Evolutionary conservation across 768 basidiomycete species (phyloP).

Genomic region (Lentinula aciculospora): DNA sequence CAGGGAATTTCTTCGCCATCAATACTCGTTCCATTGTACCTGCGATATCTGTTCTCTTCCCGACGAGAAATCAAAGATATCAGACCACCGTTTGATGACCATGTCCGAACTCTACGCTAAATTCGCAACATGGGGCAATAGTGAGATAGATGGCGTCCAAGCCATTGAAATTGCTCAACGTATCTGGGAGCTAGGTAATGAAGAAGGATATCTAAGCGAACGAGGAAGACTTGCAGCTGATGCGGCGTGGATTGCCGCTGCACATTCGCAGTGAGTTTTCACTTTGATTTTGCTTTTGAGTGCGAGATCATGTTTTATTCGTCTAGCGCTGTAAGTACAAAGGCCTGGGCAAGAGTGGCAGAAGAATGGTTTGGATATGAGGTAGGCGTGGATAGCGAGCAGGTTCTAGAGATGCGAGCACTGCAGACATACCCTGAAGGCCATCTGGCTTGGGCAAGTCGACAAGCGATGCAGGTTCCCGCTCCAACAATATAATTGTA

Average conservation of each 20-base stretch:
- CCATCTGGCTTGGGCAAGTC: slow-evolving; percentile 46
- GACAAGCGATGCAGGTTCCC: slow-evolving; percentile 28
- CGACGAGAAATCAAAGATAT: slow-evolving; percentile 37
- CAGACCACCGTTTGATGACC: slow-evolving; percentile 41
- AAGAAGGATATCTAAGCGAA: slow-evolving; percentile 65
- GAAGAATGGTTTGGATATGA: slow-evolving; percentile 52
- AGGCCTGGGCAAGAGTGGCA: slow-evolving; percentile 45
- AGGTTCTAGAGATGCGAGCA: slow-evolving; percentile 32
- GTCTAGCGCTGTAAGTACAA: slow-evolving; percentile 36
- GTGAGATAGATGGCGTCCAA: slow-evolving; percentile 38
- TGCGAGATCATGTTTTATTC: neutral
- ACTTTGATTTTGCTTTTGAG: neutral
- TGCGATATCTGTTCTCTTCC: slow-evolving; percentile 57
- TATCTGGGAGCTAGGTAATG: slow-evolving; percentile 55
- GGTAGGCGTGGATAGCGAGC: slow-evolving; percentile 49
- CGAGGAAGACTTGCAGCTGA: slow-evolving; percentile 59
- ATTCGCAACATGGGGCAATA: slow-evolving; percentile 45
- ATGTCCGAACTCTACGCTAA: slow-evolving; percentile 40
- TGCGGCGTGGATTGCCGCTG: slow-evolving; percentile 51
- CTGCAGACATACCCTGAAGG: slow-evolving; percentile 28
- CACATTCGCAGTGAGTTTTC: slow-evolving; percentile 61
- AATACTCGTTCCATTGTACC: slow-evolving; percentile 55
- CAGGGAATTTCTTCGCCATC: slow-evolving; percentile 42
- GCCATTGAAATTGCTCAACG: slow-evolving; percentile 40
- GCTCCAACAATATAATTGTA: no score